Base-by-base conservation (phyloP, 2,329 filamentous ascomycete genomes). In the Cladorrhinum sp. region DNA sequence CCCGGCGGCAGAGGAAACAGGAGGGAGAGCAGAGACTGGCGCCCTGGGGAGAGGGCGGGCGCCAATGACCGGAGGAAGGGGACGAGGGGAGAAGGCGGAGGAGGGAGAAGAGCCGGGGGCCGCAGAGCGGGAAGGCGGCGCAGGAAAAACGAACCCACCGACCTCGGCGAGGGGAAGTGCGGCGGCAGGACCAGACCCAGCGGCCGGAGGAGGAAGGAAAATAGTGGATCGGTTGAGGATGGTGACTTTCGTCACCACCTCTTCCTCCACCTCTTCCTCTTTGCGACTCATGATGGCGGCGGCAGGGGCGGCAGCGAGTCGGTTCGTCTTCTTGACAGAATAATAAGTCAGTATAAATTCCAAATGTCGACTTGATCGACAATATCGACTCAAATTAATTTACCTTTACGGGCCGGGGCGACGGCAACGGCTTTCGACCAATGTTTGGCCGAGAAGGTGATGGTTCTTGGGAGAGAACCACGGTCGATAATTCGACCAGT, bases 401-500 rank as follows among this genome's bases (percentile, higher is more conserved):
- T 21, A 20, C 42, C 42, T 46, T 18, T 23, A 10, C 20, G 20
- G 33, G 16, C 9, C 24, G 23, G 7, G 50, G 50, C 28, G 50
- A 30, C 20, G 53, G 53, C 30, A 30, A 39, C 30, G 39, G 10
- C 21, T 42, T 55, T 36, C 53, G 53, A 36, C 53, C 53, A 46
- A 57, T 42, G 39, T 57, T n/a, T 57, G 39, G 54, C 24, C n/a
- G 54, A 18, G 42, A 57, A 57, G 24, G 36, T 57, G 33, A 16
- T 24, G 24, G 20, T 51, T 18, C 20, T 51, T 5, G 23, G 23
- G 18, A 24, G 21, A 28, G 20, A 51, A 23, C 24, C 16, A n/a
- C 60, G 63, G 54, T 68, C 64, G 33, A 69, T 58, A 52, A 69
- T 67, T 21, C 66, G 59, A 23, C 54, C 58, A 8, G 58, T 51